phyloP scores from a whole-genome alignment of 768 basidiomycete species.

The Serendipita sp. region DNA sequence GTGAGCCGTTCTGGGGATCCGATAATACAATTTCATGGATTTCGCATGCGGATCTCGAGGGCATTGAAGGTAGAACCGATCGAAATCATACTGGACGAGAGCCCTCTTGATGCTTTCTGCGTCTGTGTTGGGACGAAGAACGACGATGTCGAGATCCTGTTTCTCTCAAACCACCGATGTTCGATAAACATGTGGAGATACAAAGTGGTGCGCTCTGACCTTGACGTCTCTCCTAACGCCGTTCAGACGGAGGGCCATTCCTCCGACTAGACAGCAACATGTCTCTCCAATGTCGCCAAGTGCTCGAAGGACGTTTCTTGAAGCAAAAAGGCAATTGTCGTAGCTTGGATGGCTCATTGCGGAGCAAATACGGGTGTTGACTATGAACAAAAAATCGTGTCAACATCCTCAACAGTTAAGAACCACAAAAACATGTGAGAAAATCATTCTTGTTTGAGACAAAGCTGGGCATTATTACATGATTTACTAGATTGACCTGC shows the following conservation, averaged over 20 bases:
- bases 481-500: too few species aligned
- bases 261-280: neutral
- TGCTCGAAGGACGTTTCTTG: neutral
- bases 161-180: neutral
- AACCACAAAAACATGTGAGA: too few species aligned
- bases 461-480: too few species aligned
- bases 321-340: neutral
- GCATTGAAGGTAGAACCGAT: neutral
- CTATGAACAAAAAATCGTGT: too few species aligned
- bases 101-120: neutral
- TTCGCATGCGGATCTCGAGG: neutral
- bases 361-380: too few species aligned
- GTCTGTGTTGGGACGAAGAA: neutral
- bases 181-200: neutral
- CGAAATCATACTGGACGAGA: neutral
- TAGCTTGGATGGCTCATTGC: neutral
- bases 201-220: neutral
- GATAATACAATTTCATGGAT: neutral
- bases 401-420: too few species aligned
- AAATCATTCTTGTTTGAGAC: too few species aligned
- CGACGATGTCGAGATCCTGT: conserved; percentile 1
- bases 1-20: neutral
- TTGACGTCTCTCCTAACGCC: neutral
- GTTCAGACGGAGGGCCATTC: neutral
- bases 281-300: neutral